These are phyloP conservation scores for Mucuna pruriens DNA, from an alignment of 306 rosid species.

Conservation along the genomic window DNA sequence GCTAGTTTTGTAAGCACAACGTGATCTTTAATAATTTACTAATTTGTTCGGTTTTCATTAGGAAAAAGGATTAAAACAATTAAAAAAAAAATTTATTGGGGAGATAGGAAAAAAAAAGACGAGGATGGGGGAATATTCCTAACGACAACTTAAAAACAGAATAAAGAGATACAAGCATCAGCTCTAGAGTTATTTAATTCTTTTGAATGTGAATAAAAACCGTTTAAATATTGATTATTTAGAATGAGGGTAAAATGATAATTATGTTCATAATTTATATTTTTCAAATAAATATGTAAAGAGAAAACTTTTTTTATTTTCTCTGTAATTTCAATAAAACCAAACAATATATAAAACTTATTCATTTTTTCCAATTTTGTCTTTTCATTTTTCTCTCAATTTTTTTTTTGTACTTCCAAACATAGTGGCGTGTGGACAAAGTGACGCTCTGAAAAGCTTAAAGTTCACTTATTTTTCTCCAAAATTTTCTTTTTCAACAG, in stretches of 20 bases:
- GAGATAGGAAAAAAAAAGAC: not conserved
- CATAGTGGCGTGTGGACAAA: not conserved
- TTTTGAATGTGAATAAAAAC: not conserved
- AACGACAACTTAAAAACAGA: not conserved
- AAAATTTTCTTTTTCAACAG: not conserved
- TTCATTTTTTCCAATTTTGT: not conserved
- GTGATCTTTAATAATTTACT: slow-evolving; percentile 10
- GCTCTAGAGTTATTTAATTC: not conserved
- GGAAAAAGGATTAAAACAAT: not conserved
- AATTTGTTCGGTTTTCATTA: not conserved
- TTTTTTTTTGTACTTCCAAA: not conserved
- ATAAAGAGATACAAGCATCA: not conserved
- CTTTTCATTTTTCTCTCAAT: too few species aligned
- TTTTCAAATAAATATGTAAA: not conserved
- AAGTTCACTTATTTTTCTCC: not conserved
- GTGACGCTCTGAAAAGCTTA: not conserved
- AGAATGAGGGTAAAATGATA: not conserved
- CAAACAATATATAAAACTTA: not conserved
- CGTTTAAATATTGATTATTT: too few species aligned
- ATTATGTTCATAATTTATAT: not conserved
- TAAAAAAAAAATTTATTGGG: not conserved
- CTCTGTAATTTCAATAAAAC: not conserved
- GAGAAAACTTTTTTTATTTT: not conserved
- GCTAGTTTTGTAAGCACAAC: slow-evolving; percentile 9
- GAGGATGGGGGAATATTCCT: slow-evolving; percentile 24